Evolutionary conservation across 148 eudicot genomes (phyloP), one percentile per base, ranked within the genome.

Genomic region (Rheum nobile): DNA sequence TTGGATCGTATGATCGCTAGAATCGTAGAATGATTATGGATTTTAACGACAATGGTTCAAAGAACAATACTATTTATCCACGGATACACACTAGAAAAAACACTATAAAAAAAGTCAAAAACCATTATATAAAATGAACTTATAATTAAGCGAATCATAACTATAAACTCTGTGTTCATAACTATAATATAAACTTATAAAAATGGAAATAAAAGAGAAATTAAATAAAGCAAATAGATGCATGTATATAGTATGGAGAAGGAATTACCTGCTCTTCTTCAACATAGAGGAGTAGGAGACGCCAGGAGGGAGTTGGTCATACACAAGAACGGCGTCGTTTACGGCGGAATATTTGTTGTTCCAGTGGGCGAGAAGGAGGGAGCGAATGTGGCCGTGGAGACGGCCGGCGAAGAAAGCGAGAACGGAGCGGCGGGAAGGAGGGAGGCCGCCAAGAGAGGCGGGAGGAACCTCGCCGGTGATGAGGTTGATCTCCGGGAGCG

Each of bases 401-500:
- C 84, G 78, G 11, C 93, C 90, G 0, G 90, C 89, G n/a, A 87
- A 89, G 78, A 87, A 89, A 37, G 91, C 94, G 0, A 87, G 82
- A 38, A 81, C 61, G 19, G 86, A 54, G 2, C 88, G 77, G 8
- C 68, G 55, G 3, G 81, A 79, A 2, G 91, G 85, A 1, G 87
- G 73, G 14, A 76, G 83, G 13, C 89, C 90, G 13, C 84, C 85
- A 1, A 79, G 10, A 1, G 79, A 73, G 5, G 35, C 1, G 14
- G 81, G 80, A 1, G 76, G 47, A 39, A 90, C 78, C 22, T 85
- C 84, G 0, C 85, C 85, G 7, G 82, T 72, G 47, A 63, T 61
- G 75, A 85, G 81, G 67, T 88, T 79, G 70, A 90, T 84, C 77
- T 90, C 96, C 1, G 90, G 88, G 72, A 89, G 28, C 10, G 96